Base-by-base conservation (phyloP, 148 eudicot species). In the Rhododendron kiyosumense region DNA sequence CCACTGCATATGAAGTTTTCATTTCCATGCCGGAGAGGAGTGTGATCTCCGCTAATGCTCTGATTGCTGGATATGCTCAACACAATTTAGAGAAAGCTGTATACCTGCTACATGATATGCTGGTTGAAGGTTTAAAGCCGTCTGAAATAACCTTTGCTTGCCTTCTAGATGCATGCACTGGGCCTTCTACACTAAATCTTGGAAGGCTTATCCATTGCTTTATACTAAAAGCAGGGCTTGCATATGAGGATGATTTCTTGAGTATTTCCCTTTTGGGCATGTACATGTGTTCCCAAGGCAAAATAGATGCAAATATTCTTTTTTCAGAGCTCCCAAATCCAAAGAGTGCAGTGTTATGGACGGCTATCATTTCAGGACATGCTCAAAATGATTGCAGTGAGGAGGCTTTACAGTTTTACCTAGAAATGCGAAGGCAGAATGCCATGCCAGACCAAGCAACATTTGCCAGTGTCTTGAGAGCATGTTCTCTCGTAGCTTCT, bases 381-480 rank as follows among this genome's bases (percentile, higher is more conserved):
- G 89, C 88, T 74, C 96, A 95, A 90, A 93, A 89, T 89, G 94
- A 91, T 79, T 84, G 76, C 49, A 84, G 88, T 86, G 87, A 86
- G 82, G 94, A 94, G 86, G 98, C 99, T 84, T 89, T 96, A 82
- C 79, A 84, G 65, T 76, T 92, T 36, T 96, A 92, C 85, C 86
- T 79, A 82, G 92, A 93, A 84, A 94, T 96, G 99, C 94, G 96
- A 65, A 82, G 78, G 63, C 63, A 84, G 52, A 87, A 92, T 91
- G 82, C 85, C 87, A 89, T 92, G 92, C 97, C 98, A 67, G 99
- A 96, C 88, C 99, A 96, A 90, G 97, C 98, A 81, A 94, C 98
- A 84, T 95, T 92, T 92, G 98, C 90, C 71, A 94, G 95, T 85
- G 87, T 92, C 87, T 93, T 96, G 49, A 94, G 89, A 90, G 94